Evolutionary conservation across 768 basidiomycete species (phyloP).

Genomic region (Boletus rufocinnamomeus): DNA sequence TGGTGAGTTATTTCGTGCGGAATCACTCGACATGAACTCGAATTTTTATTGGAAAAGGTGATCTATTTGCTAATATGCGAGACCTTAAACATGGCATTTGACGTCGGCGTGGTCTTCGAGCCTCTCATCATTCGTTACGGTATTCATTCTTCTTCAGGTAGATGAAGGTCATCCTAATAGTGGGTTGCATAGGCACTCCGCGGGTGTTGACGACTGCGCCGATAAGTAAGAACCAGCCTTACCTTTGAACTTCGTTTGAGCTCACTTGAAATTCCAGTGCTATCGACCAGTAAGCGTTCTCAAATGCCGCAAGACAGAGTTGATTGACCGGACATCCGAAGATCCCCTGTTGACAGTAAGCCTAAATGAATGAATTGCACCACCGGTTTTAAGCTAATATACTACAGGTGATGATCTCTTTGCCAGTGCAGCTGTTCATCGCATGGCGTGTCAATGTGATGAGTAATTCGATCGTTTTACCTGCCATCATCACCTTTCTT

Average conservation of each 20-base stretch:
- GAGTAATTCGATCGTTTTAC: slow-evolving; percentile 30
- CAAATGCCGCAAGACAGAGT: not conserved
- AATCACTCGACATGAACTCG: not conserved
- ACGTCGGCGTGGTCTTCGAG: slow-evolving; percentile 48
- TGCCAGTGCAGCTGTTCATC: slow-evolving; percentile 49
- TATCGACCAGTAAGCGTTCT: slow-evolving; percentile 13
- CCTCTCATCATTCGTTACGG: slow-evolving; percentile 50
- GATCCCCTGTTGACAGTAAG: slow-evolving; percentile 49
- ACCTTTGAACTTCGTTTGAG: slow-evolving; percentile 19
- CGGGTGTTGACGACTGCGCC: not conserved
- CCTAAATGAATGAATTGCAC: not conserved
- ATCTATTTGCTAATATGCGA: slow-evolving; percentile 47
- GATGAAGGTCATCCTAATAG: slow-evolving; percentile 7
- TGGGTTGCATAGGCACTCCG: slow-evolving; percentile 29
- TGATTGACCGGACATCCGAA: slow-evolving; percentile 16
- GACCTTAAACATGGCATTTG: slow-evolving; percentile 49
- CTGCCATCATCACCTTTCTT: slow-evolving; percentile 26
- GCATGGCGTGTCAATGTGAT: slow-evolving; percentile 44
- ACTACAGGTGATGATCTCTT: slow-evolving; percentile 45
- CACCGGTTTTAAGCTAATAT: not conserved
- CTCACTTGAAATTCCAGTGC: slow-evolving; percentile 13
- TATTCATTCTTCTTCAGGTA: slow-evolving; percentile 13
- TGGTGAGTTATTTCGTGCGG: slow-evolving; percentile 35
- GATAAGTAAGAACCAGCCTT: slow-evolving; percentile 2
- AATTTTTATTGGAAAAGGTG: slow-evolving; percentile 33